Conservation (phyloP, 192 early-diverging fungal species). For the Backusella parvicylindrica region DNA sequence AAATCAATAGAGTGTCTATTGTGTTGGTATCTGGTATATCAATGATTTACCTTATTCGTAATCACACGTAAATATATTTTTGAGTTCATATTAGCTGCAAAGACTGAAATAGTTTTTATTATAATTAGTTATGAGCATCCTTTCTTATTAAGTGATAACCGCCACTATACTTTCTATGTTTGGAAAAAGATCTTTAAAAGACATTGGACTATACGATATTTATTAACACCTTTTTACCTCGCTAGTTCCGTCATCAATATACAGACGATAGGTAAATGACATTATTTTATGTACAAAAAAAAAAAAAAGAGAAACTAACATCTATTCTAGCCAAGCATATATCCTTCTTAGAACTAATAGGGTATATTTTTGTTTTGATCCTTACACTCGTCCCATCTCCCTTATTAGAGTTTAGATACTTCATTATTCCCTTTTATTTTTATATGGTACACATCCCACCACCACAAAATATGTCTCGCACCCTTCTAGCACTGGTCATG, state of each 20-base stretch:
- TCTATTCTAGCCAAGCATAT: constrained; percentile 34
- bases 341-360: constrained; percentile 50
- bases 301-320: neutral
- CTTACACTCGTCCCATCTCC: constrained; percentile 86
- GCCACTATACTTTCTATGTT: constrained; percentile 95
- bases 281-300: neutral
- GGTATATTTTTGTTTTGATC: constrained; percentile 47
- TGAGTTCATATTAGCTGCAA: neutral
- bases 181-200: constrained; percentile 78
- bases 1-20: neutral
- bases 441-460: constrained; percentile 62
- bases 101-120: neutral
- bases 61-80: constrained; percentile 49
- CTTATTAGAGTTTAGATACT: constrained; percentile 94
- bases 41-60: constrained; percentile 42
- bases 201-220: constrained; percentile 52
- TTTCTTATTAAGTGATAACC: constrained; percentile 91
- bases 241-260: constrained; percentile 39
- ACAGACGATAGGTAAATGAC: constrained; percentile 42
- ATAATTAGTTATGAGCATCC: constrained; percentile 79
- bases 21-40: neutral
- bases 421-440: constrained; percentile 82
- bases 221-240: constrained; percentile 65
- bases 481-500: constrained; percentile 39
- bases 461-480: constrained; percentile 18